These are phyloP conservation scores for Biscogniauxia mediterranea DNA, from an alignment of 2,329 filamentous ascomycete species.

Conservation along the genomic window DNA sequence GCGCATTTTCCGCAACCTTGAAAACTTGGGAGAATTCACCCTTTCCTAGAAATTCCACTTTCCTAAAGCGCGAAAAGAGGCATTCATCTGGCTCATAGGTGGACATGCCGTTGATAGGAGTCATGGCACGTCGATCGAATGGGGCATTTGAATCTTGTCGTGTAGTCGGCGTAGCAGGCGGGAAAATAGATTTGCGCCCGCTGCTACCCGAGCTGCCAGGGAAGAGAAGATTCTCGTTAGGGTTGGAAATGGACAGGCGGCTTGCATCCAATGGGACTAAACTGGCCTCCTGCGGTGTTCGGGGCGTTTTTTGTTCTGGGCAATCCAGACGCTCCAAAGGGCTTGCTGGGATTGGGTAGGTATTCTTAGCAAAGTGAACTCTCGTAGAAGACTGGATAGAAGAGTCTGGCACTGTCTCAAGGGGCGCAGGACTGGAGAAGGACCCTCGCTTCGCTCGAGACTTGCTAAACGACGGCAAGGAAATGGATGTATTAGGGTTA, in stretches of 20 bases:
- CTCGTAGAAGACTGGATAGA: conserved; percentile 35
- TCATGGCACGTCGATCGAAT: conserved; percentile 61
- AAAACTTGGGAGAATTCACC: conserved; percentile 96
- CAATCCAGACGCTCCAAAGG: conserved; percentile 57
- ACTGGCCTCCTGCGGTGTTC: conserved; percentile 70
- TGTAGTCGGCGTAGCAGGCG: conserved; percentile 80
- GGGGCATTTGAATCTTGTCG: conserved; percentile 55
- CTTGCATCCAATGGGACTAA: conserved; percentile 78
- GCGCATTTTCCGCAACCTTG: conserved; percentile 58
- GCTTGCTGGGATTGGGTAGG: conserved; percentile 54
- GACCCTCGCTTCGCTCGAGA: conserved; percentile 34
- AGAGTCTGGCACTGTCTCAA: conserved; percentile 24
- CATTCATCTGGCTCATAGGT: conserved; percentile 72
- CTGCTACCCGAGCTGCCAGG: conserved; percentile 39
- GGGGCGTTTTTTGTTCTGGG: conserved; percentile 56
- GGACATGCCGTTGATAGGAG: conserved; percentile 67
- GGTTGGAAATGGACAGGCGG: conserved; percentile 75
- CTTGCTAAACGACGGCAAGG: conserved; percentile 39
- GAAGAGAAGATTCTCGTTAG: conserved; percentile 39
- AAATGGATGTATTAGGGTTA: conserved; percentile 33
- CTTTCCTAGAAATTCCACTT: conserved; percentile 75
- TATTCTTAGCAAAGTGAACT: conserved; percentile 52
- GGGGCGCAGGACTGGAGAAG: conserved; percentile 36
- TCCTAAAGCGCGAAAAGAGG: conserved; percentile 73
- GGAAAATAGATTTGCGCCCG: conserved; percentile 42